phyloP scores from a whole-genome alignment of 2,329 filamentous ascomycete species.

The Fusarium robinianum region DNA sequence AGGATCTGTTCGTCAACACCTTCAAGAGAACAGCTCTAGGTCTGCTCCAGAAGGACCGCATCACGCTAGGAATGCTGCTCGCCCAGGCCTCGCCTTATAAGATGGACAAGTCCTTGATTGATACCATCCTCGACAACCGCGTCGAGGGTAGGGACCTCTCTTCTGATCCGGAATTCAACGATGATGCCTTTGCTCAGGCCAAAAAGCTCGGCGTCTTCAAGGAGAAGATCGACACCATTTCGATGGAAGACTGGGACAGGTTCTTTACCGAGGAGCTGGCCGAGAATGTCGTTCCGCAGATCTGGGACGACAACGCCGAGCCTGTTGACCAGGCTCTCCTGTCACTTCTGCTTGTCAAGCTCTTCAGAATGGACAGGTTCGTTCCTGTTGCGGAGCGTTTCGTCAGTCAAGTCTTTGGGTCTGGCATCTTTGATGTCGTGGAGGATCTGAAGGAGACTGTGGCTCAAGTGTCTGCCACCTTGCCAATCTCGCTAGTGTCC shows the following conservation, averaged over 20 bases:
- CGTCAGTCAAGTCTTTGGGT: constrained; percentile 81
- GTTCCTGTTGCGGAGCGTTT: constrained; percentile 93
- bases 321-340: constrained; percentile 76
- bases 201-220: constrained; percentile 75
- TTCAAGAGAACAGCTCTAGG: constrained; percentile 94
- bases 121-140: constrained; percentile 79
- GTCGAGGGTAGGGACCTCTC: constrained; percentile 80
- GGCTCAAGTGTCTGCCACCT: constrained; percentile 78
- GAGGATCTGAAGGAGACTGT: constrained; percentile 88
- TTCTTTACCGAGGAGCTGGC: constrained; percentile 87
- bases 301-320: constrained; percentile 68
- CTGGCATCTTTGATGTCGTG: constrained; percentile 78
- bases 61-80: constrained; percentile 92
- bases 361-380: constrained; percentile 94
- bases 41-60: constrained; percentile 88
- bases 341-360: constrained; percentile 87
- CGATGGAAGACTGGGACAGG: constrained; percentile 71
- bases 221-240: constrained; percentile 66
- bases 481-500: constrained; percentile 89
- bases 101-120: constrained; percentile 90
- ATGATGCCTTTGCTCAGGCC: constrained; percentile 71
- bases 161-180: constrained; percentile 64
- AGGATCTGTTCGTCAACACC: constrained; percentile 86
- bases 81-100: constrained; percentile 94
- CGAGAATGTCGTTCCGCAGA: constrained; percentile 77